Conservation (phyloP, 371 early-diverging fungal genomes). For the Apophysomyces ossiformis region DNA sequence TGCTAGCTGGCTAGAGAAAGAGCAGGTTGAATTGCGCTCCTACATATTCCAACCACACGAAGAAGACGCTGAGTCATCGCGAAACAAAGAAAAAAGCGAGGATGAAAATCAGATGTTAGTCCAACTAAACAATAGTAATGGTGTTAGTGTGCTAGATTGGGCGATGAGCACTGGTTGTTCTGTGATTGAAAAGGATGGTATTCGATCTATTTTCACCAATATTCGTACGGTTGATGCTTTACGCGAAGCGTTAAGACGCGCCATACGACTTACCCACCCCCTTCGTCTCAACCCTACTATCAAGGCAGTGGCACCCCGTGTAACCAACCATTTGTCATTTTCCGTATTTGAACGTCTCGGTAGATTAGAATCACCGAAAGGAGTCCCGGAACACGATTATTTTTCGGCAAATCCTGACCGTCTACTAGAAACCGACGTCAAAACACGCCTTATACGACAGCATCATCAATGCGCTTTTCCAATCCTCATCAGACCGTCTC, state of each 20-base stretch:
- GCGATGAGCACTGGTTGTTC: conserved; percentile 34
- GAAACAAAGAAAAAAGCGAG: not conserved
- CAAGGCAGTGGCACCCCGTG: not conserved
- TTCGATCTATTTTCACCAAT: conserved; percentile 31
- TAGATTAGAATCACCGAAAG: conserved; percentile 16
- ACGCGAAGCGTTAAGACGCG: conserved; percentile 25
- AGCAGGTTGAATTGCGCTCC: too few species aligned
- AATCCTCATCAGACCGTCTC: conserved; percentile 28
- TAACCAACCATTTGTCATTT: conserved; percentile 16
- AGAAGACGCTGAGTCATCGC: not conserved
- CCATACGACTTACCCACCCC: conserved; percentile 19
- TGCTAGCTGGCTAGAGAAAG: conserved; percentile 11
- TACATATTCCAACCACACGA: too few species aligned
- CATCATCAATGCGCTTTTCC: conserved; percentile 44
- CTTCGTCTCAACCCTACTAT: not conserved
- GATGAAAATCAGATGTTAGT: not conserved
- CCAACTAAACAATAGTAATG: not conserved
- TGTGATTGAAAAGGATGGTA: conserved; percentile 27
- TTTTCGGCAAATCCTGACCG: conserved; percentile 9
- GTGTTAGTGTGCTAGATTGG: conserved; percentile 27
- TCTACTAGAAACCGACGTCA: conserved; percentile 23
- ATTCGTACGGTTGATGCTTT: conserved; percentile 33
- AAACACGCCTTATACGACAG: conserved; percentile 27
- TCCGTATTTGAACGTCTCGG: conserved; percentile 36
- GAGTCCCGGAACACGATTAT: not conserved